Evolutionary conservation across 495 filamentous ascomycete genomes (phyloP).

Genomic region (Neohortaea acidophila): DNA sequence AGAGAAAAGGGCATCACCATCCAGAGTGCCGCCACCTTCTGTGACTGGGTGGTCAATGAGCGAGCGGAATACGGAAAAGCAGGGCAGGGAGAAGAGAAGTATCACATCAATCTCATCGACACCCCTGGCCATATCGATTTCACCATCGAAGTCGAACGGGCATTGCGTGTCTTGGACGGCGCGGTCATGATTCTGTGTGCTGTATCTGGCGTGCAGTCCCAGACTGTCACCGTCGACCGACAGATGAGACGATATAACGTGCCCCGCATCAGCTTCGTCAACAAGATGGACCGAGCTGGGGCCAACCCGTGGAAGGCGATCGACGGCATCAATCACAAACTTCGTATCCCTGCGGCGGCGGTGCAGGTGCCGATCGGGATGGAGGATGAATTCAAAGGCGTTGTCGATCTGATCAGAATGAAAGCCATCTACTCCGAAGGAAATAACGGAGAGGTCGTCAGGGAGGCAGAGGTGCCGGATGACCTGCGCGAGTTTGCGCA

Average conservation of each 20-base stretch:
- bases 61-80: constrained; percentile 41
- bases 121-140: constrained; percentile 99
- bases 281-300: constrained; percentile 99
- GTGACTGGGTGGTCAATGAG: constrained; percentile 90
- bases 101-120: constrained; percentile 97
- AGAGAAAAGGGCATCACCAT: constrained; percentile 98
- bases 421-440: constrained; percentile 86
- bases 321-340: constrained; percentile 90
- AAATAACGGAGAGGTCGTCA: constrained; percentile 51
- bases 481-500: constrained; percentile 56
- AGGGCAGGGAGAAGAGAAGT: constrained; percentile 55
- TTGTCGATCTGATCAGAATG: constrained; percentile 88
- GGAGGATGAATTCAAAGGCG: constrained; percentile 85
- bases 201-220: constrained; percentile 90
- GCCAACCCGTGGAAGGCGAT: constrained; percentile 96
- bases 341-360: constrained; percentile 81
- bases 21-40: constrained; percentile 94
- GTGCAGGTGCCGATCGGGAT: constrained; percentile 89
- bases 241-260: constrained; percentile 99
- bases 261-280: constrained; percentile 87
- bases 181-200: constrained; percentile 98
- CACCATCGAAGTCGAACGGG: constrained; percentile 96
- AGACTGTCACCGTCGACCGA: constrained; percentile 95
- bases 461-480: constrained; percentile 67
- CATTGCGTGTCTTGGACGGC: constrained; percentile 87